Base-by-base conservation (phyloP, 208 protist species). In the Porcisia deanei region DNA sequence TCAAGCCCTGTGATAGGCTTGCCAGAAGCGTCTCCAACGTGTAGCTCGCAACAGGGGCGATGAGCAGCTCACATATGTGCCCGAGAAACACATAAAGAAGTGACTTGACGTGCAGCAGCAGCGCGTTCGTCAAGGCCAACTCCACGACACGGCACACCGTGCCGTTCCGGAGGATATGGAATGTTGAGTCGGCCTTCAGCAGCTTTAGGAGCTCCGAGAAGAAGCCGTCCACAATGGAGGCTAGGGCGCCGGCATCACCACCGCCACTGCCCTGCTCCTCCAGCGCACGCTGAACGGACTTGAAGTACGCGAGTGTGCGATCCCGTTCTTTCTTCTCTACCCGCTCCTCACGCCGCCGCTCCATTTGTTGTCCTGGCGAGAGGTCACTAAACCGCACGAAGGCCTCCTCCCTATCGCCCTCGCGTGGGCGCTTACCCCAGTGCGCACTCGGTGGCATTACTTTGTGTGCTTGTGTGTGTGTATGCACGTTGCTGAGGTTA, bases 151-250 rank as follows among this genome's bases (percentile, higher is more conserved):
- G 89, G 76, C 94, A 97, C 1, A 94, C 87, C 47, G 83, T 81
- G 54, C 84, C 90, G 69, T 96, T 97, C 18, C 94, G 82, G 43
- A 97, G 76, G 2, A 97, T 84, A 77, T 93, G 79, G 12, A 96
- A 86, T 0, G 85, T 82, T 37, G 88, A 55, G 79, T 97, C 94
- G 0, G 84, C 88, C 43, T 85, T 82, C 4, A 97, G 86, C 66
- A 94, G 80, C 82, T 94, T 96, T 58, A 96, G 82, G 45, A 97
- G 83, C 73, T 97, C 91, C 2, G 88, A 86, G 81, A 97, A 96
- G 77, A 97, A 95, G 57, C 94, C 91, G 67, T 97, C 94, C 10
- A 97, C 88, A 53, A 96, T 88, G 69, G 83, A 79, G 67, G 84
- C 84, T 41, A 95, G 72, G 34, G 80, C 81, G 16, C 67, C 81